Evolutionary conservation across 805 yeast genomes (phyloP).

Genomic region (Wickerhamiella occidentalis): DNA sequence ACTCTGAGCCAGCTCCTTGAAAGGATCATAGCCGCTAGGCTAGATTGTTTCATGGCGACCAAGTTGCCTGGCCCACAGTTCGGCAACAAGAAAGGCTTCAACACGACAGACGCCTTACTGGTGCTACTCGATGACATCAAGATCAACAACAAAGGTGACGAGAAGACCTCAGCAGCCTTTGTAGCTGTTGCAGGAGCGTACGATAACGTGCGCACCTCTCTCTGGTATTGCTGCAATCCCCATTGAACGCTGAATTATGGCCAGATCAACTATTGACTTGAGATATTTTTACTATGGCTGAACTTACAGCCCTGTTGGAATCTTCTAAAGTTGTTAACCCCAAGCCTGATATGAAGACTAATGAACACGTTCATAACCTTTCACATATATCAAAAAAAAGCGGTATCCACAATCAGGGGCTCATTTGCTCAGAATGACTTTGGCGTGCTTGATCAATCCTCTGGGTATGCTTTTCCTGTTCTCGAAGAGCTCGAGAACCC

Average conservation of each 20-base stretch:
- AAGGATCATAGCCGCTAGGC: neutral
- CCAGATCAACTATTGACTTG: too few species aligned
- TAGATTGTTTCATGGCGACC: neutral
- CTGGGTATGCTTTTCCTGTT: neutral
- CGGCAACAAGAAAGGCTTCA: neutral
- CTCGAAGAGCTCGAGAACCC: neutral
- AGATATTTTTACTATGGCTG: too few species aligned
- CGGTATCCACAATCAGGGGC: too few species aligned
- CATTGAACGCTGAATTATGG: too few species aligned
- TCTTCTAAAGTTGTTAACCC: too few species aligned
- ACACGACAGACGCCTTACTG: neutral
- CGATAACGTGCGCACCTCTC: conserved; percentile 1
- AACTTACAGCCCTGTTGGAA: too few species aligned
- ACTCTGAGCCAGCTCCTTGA: conserved; percentile 1
- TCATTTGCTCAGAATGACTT: too few species aligned
- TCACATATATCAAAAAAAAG: too few species aligned
- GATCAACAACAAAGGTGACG: neutral
- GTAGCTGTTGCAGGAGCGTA: neutral
- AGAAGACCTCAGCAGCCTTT: neutral
- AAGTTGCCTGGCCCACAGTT: neutral
- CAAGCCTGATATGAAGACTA: too few species aligned
- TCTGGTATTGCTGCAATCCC: too few species aligned
- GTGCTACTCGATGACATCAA: neutral
- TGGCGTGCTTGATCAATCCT: too few species aligned
- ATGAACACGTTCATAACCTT: too few species aligned